These are phyloP conservation scores for Penicillium fimorum DNA, from an alignment of 495 filamentous ascomycete species.

Conservation along the genomic window DNA sequence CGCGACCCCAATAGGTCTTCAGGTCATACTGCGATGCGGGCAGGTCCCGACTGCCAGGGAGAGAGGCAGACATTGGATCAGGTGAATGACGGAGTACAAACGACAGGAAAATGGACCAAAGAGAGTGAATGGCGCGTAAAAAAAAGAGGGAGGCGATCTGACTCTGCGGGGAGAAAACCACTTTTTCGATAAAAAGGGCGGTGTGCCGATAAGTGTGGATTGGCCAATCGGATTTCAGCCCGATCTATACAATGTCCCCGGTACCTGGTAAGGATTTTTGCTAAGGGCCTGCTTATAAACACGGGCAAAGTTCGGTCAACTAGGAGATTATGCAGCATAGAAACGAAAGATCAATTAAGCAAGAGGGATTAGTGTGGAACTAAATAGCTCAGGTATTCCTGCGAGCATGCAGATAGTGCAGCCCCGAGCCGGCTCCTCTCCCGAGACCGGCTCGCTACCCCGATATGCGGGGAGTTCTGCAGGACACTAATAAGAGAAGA, in stretches of 20 bases:
- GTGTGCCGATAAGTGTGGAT: slow-evolving; percentile 39
- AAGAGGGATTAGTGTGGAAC: neutral
- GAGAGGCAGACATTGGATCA: slow-evolving; percentile 75
- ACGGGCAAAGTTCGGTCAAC: neutral
- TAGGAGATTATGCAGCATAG: neutral
- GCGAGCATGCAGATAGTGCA: no score
- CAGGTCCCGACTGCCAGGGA: slow-evolving; percentile 81
- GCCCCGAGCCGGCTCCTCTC: slow-evolving; percentile 3
- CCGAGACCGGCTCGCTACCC: slow-evolving; percentile 11
- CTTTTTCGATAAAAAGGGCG: slow-evolving; percentile 35
- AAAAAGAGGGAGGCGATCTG: slow-evolving; percentile 18
- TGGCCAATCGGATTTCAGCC: slow-evolving; percentile 24
- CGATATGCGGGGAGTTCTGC: slow-evolving; percentile 12
- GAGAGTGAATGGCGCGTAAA: slow-evolving; percentile 9
- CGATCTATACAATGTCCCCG: neutral
- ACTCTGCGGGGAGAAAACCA: slow-evolving; percentile 23
- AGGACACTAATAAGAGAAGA: slow-evolving; percentile 2
- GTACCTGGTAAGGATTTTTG: neutral
- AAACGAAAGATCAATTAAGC: no score
- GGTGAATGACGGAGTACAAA: slow-evolving; percentile 8
- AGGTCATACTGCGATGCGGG: slow-evolving; percentile 91
- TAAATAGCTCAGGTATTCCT: neutral
- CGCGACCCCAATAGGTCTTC: slow-evolving; percentile 90
- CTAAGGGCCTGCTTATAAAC: neutral
- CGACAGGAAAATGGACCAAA: slow-evolving; percentile 2